Conservation (phyloP, 208 protist species). For the Acanthamoeba royreba region DNA sequence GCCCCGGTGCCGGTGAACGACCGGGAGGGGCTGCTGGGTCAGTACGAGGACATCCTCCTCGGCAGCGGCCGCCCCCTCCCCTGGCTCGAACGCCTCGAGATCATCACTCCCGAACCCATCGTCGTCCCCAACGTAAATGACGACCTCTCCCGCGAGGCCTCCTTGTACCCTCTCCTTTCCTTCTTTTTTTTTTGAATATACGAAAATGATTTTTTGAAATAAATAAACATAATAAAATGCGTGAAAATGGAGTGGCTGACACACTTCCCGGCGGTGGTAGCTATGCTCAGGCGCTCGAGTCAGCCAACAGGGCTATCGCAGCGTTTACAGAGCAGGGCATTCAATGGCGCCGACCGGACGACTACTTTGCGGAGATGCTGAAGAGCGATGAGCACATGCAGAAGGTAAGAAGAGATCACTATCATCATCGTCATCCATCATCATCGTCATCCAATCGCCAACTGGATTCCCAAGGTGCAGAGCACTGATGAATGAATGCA, state of each 20-base stretch:
- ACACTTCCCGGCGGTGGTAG: background rate
- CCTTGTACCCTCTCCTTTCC: background rate
- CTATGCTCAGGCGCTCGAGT: constrained; percentile 16
- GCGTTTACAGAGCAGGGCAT: constrained; percentile 10
- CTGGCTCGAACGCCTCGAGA: constrained; percentile 29
- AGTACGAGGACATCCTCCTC: background rate
- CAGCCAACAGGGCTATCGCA: background rate
- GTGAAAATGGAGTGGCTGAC: background rate
- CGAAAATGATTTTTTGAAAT: background rate
- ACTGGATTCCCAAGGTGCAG: no score
- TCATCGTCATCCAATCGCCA: background rate
- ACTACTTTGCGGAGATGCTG: constrained; percentile 72
- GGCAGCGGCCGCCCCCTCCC: background rate
- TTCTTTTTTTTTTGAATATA: background rate
- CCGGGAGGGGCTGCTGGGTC: background rate
- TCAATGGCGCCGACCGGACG: constrained; percentile 42
- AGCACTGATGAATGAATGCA: no score
- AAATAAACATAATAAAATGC: background rate
- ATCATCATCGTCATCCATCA: background rate
- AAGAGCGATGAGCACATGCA: constrained; percentile 63
- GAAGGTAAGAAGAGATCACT: no score
- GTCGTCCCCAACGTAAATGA: background rate
- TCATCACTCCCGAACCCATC: background rate
- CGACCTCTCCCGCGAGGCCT: constrained; percentile 40
- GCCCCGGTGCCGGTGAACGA: background rate